Conservation (phyloP, 2,329 filamentous ascomycete genomes). For the Aureobasidium sp. region DNA sequence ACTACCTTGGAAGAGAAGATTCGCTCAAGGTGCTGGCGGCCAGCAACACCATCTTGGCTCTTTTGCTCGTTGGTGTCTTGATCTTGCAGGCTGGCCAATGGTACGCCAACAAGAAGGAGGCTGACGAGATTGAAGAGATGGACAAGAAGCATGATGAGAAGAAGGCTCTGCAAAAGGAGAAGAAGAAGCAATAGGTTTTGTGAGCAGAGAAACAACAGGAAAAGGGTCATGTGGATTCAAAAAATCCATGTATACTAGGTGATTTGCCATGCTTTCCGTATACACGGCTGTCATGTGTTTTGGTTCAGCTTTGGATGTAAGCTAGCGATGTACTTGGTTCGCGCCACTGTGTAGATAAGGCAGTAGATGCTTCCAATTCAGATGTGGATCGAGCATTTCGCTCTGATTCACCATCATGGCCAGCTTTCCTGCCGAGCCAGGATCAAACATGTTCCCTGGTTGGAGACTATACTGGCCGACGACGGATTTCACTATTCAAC, state of each 20-base stretch:
- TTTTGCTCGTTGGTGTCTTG: conserved; percentile 84
- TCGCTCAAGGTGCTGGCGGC: conserved; percentile 83
- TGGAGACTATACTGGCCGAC: not conserved
- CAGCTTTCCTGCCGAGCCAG: not conserved
- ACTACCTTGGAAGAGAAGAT: conserved; percentile 75
- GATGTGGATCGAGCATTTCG: not conserved
- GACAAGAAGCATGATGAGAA: conserved; percentile 45
- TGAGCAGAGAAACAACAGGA: not conserved
- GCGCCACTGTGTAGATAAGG: not conserved
- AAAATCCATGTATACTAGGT: not conserved
- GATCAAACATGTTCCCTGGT: not conserved
- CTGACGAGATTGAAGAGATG: conserved; percentile 63
- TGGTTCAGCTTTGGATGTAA: not conserved
- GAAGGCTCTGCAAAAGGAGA: conserved; percentile 31
- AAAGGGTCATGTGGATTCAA: not conserved
- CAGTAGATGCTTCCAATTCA: not conserved
- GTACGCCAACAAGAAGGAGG: conserved; percentile 94
- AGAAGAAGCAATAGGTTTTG: conserved; percentile 20
- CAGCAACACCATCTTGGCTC: conserved; percentile 89
- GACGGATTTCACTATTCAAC: not conserved
- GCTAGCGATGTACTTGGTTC: not conserved
- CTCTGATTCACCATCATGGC: not conserved
- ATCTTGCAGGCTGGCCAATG: conserved; percentile 94
- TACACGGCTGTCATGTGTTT: not conserved
- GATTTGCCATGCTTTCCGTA: not conserved